Evolutionary conservation across 345 rosid species (phyloP).

Genomic region (Stellera chamaejasme): DNA sequence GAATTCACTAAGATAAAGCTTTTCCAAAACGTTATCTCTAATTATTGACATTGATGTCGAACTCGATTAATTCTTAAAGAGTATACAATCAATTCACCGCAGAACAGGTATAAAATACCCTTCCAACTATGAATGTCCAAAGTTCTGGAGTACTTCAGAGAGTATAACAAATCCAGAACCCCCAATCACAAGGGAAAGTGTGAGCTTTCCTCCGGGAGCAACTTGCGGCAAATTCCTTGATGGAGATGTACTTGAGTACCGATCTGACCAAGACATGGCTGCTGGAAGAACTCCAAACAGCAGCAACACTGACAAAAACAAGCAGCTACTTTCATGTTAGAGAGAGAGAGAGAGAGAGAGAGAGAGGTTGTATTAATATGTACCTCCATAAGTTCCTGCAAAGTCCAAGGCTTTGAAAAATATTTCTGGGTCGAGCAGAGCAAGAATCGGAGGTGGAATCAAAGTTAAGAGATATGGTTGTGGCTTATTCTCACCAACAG

Average conservation of each 20-base stretch:
- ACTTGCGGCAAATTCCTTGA: slow-evolving; percentile 28
- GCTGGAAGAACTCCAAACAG: slow-evolving; percentile 85
- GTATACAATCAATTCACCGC: no score
- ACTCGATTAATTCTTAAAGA: no score
- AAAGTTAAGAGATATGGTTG: slow-evolving; percentile 61
- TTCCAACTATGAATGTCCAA: slow-evolving; percentile 12
- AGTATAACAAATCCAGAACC: slow-evolving; percentile 53
- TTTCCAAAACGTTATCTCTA: no score
- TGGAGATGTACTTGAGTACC: slow-evolving; percentile 39
- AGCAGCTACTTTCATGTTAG: not conserved
- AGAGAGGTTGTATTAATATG: not conserved
- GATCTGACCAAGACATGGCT: slow-evolving; percentile 94
- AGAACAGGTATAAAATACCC: not conserved
- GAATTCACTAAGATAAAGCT: no score
- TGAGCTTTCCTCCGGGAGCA: slow-evolving; percentile 70
- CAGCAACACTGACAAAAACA: slow-evolving; percentile 42
- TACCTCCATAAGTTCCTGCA: slow-evolving; percentile 97
- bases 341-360: not conserved
- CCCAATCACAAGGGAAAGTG: slow-evolving; percentile 52
- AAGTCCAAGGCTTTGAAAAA: slow-evolving; percentile 92
- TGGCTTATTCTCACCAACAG: slow-evolving; percentile 48
- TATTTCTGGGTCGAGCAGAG: slow-evolving; percentile 81
- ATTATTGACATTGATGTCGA: no score
- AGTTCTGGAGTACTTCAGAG: slow-evolving; percentile 42
- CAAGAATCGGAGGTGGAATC: slow-evolving; percentile 63